A percentile compares a stretch with the other conserved stretches of the same genome.
These are phyloP conservation scores for Brassica juncea DNA, from an alignment of 345 rosid genomes.

Conservation along the genomic window DNA sequence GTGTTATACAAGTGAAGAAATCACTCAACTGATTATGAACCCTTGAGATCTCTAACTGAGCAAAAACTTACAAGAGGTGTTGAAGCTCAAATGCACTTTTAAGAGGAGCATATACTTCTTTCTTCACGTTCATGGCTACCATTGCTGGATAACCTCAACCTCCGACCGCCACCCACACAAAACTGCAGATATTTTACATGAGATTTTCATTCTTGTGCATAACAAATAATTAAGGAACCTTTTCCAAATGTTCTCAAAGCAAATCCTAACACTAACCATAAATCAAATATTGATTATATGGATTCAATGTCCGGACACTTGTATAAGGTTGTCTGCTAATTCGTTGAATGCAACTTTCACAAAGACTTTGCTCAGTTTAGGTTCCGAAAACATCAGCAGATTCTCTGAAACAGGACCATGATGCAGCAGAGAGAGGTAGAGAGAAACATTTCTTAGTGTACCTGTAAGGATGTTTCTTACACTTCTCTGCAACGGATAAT, in stretches of 20 bases:
- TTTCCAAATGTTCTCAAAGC: background rate
- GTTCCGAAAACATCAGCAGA: background rate
- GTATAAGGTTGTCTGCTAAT: background rate
- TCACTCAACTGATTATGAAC: conserved; percentile 1
- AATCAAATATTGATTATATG: background rate
- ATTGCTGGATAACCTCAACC: conserved; percentile 97
- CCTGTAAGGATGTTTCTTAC: conserved; percentile 92
- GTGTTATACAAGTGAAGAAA: background rate
- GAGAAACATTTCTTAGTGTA: conserved; percentile 15
- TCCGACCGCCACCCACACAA: conserved; percentile 92
- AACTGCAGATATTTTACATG: conserved; percentile 46
- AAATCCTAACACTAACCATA: background rate
- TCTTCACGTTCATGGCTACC: conserved; percentile 90
- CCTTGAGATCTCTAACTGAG: background rate
- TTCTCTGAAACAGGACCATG: background rate
- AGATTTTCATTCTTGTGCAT: conserved; percentile 2
- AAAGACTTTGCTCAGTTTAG: background rate
- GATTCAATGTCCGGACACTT: background rate
- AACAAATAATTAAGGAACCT: background rate
- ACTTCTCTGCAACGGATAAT: conserved; percentile 84
- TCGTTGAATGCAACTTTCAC: background rate
- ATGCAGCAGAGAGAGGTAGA: conserved; percentile 3
- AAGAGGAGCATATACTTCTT: conserved; percentile 91
- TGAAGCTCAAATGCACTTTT: conserved; percentile 91
- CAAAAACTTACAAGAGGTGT: conserved; percentile 64